Percentiles rank a stretch among this genome's conserved stretches.
Evolutionary conservation across 1,284 basidiomycete species (phyloP).

Genomic region (Cerioporus squamosus): DNA sequence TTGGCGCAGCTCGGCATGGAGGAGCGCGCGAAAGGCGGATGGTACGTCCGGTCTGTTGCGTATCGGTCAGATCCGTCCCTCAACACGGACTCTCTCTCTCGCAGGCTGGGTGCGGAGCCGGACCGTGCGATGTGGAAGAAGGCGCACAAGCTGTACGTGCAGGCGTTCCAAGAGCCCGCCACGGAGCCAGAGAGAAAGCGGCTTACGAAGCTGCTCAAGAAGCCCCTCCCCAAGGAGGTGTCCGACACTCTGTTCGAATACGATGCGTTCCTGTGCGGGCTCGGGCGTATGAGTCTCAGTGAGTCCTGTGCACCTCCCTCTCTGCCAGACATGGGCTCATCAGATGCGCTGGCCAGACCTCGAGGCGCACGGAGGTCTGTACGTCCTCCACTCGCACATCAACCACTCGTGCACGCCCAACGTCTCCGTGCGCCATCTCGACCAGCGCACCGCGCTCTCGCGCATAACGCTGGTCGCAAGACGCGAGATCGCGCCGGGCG

Average conservation of each 20-base stretch:
- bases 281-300: conserved; percentile 89
- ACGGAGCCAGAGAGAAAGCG: conserved; percentile 56
- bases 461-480: conserved; percentile 76
- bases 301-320: conserved; percentile 28
- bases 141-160: conserved; percentile 58
- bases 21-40: conserved; percentile 59
- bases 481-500: conserved; percentile 64
- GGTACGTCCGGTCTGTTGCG: conserved; percentile 37
- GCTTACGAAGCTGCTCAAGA: conserved; percentile 58
- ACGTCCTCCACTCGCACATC: conserved; percentile 84
- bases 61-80: background rate
- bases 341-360: conserved; percentile 56
- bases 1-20: conserved; percentile 71
- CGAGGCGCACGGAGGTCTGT: conserved; percentile 87
- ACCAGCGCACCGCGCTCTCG: conserved; percentile 65
- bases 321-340: background rate
- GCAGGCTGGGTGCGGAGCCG: conserved; percentile 48
- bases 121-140: conserved; percentile 66
- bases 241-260: conserved; percentile 71
- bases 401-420: conserved; percentile 88
- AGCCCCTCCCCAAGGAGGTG: conserved; percentile 56
- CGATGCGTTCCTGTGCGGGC: conserved; percentile 69
- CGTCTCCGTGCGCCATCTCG: conserved; percentile 70
- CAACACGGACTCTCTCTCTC: background rate
- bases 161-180: conserved; percentile 61